phyloP scores from a whole-genome alignment of 2,329 filamentous ascomycete genomes.

The Trichoderma sp. region DNA sequence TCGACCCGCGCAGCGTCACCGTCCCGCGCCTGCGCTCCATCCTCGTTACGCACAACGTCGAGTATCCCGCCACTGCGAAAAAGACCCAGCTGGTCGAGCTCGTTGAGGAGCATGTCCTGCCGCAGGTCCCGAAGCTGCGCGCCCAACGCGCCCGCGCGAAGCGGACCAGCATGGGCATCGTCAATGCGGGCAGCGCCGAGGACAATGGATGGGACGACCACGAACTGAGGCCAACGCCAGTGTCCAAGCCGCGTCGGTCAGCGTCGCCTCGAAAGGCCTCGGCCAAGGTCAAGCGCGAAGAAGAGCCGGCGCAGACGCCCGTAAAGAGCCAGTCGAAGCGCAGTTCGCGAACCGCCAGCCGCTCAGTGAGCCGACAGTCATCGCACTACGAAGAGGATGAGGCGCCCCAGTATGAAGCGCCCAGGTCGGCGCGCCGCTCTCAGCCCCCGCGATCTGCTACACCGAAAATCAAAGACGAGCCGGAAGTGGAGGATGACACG shows the following conservation, averaged over 20 bases:
- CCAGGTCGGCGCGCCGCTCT: conserved; percentile 50
- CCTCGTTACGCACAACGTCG: conserved; percentile 82
- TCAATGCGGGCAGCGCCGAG: conserved; percentile 66
- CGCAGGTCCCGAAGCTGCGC: conserved; percentile 76
- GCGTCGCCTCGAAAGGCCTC: conserved; percentile 58
- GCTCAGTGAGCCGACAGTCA: conserved; percentile 57
- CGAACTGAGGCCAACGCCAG: conserved; percentile 52
- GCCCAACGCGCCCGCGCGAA: conserved; percentile 75
- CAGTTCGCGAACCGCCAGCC: conserved; percentile 55
- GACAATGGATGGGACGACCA: conserved; percentile 66
- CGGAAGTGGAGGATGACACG: conserved; percentile 39
- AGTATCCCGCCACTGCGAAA: conserved; percentile 86
- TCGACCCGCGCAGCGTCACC: conserved; percentile 81
- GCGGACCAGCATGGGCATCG: conserved; percentile 84
- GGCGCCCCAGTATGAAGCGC: conserved; percentile 38
- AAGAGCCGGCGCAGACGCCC: conserved; percentile 41
- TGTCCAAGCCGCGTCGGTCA: conserved; percentile 50
- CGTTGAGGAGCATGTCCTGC: conserved; percentile 75
- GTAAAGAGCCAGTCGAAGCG: conserved; percentile 56
- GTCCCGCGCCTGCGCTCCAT: conserved; percentile 88
- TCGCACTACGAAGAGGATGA: conserved; percentile 52
- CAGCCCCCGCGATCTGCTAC: conserved; percentile 55
- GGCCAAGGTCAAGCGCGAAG: conserved; percentile 53
- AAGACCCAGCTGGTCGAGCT: conserved; percentile 85
- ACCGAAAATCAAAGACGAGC: conserved; percentile 57